These are phyloP conservation scores for Blastomyces silverae DNA, from an alignment of 2,329 filamentous ascomycete species.

Conservation along the genomic window DNA sequence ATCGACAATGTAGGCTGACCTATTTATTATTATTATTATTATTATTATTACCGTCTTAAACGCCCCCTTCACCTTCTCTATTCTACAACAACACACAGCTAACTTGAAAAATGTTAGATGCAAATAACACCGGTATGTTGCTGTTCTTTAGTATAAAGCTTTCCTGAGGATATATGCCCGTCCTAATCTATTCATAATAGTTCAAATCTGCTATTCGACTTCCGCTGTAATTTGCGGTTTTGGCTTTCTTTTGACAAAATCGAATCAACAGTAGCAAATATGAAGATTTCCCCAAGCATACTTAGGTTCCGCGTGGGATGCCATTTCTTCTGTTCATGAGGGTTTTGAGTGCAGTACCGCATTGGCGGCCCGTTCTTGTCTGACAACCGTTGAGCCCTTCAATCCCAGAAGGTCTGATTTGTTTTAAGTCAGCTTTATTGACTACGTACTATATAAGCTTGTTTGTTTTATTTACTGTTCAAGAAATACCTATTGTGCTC, in stretches of 20 bases:
- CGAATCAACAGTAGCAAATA: no score
- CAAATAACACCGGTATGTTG: conserved; percentile 18
- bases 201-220: conserved; percentile 18
- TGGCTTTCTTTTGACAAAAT: no score
- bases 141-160: neutral
- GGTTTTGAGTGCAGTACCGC: no score
- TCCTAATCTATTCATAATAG: conserved; percentile 9
- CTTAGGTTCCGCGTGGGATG: no score
- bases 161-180: neutral
- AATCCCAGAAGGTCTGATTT: neutral
- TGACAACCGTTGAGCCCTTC: neutral
- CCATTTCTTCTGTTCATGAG: neutral
- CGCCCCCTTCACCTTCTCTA: neutral
- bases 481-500: neutral
- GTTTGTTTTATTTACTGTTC: neutral
- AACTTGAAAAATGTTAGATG: conserved; percentile 13
- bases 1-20: conserved; percentile 52
- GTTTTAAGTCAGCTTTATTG: no score
- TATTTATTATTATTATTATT: conserved; percentile 20
- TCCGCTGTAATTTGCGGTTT: neutral
- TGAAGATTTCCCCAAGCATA: no score
- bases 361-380: neutral
- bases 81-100: neutral
- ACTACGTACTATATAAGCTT: no score
- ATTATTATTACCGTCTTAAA: neutral